Percentiles rank a stretch among this genome's conserved stretches.
phyloP scores from a whole-genome alignment of 306 rosid species.

The Echinosophora koreensis region DNA sequence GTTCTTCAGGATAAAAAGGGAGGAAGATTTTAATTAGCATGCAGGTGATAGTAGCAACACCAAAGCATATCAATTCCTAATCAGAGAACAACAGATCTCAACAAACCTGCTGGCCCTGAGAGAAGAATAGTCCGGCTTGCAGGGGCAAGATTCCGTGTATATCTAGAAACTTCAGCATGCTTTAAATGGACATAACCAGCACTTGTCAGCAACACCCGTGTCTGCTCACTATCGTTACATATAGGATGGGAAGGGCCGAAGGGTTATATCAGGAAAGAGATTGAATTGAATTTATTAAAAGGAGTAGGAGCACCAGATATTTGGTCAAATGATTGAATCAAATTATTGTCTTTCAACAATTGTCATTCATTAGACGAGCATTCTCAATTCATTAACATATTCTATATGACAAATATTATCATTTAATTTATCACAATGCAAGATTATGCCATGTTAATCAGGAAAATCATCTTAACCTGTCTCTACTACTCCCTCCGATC shows the following conservation, averaged over 20 bases:
- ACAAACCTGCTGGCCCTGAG: slow-evolving; percentile 91
- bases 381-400: slow-evolving; percentile 9
- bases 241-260: not conserved
- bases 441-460: not conserved
- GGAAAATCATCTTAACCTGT: not conserved
- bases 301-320: not conserved
- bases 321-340: not conserved
- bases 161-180: slow-evolving; percentile 77
- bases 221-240: slow-evolving; percentile 76
- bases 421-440: not conserved
- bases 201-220: slow-evolving; percentile 79
- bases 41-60: slow-evolving; percentile 34
- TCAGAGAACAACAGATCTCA: not conserved
- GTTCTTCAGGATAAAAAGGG: slow-evolving; percentile 59
- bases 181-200: slow-evolving; percentile 94
- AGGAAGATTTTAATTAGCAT: not conserved
- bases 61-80: slow-evolving; percentile 3
- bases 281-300: slow-evolving; percentile 12
- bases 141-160: slow-evolving; percentile 87
- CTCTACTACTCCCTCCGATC: too few species aligned
- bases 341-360: slow-evolving; percentile 5
- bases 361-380: not conserved
- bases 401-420: not conserved
- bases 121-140: slow-evolving; percentile 93
- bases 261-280: slow-evolving; percentile 14